These are phyloP conservation scores for Alternaria incomplexa DNA, from an alignment of 2,329 filamentous ascomycete genomes.

Conservation along the genomic window DNA sequence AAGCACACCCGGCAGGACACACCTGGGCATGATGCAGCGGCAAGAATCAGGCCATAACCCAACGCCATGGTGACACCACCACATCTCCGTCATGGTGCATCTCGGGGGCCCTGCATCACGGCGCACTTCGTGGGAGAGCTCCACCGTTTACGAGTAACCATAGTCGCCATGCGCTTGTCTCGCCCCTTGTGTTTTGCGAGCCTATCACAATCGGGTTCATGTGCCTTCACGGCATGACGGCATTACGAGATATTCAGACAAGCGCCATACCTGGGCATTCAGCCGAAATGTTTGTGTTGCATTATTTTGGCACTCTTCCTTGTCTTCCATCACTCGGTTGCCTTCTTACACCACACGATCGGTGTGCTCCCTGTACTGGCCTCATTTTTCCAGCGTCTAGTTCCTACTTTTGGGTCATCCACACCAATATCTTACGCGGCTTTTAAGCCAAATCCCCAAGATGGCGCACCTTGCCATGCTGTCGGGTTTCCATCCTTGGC, in stretches of 20 bases:
- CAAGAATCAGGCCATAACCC: background rate
- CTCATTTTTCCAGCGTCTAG: background rate
- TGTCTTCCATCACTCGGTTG: background rate
- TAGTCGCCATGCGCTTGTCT: background rate
- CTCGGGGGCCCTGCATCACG: background rate
- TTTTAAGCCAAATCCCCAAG: constrained; percentile 5
- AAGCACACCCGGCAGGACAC: background rate
- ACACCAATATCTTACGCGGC: background rate
- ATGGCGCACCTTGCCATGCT: background rate
- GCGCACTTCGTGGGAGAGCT: background rate
- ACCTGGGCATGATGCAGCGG: background rate
- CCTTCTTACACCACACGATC: background rate
- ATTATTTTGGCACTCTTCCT: background rate
- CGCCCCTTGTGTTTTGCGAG: background rate
- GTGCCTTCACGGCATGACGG: background rate
- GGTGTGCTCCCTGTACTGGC: background rate
- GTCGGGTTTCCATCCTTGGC: background rate
- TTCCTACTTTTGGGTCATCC: background rate
- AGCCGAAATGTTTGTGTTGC: background rate
- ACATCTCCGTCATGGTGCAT: background rate
- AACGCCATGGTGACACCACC: background rate
- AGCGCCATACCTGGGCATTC: background rate
- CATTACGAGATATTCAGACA: background rate
- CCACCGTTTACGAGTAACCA: background rate
- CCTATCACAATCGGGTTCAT: background rate